Base-by-base conservation (phyloP, 179 eudicot species). In the Silene coronaria region DNA sequence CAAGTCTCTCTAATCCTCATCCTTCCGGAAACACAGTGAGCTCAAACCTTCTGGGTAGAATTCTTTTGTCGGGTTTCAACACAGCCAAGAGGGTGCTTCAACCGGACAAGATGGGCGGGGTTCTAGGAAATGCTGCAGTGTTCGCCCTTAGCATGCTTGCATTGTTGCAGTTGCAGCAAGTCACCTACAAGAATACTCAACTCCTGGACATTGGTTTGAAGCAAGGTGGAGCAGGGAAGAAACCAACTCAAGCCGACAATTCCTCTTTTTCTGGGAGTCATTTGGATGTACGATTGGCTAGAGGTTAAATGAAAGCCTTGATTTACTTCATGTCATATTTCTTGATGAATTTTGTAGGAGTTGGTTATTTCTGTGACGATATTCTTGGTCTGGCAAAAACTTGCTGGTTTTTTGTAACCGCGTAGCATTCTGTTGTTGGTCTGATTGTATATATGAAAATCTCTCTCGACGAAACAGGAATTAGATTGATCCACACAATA, bases 121-220 rank as follows among this genome's bases (percentile, higher is more conserved):
- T 92, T 24, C 53, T 92, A 53, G 95, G 95, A 36, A 90, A 92
- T 76, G 94, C 96, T 74, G 97, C 99, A 77, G 74, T 96, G 71
- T 84, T 93, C 61, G 92, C 97, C 30, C 59, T 96, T 63, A 91
- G 96, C 89, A 86, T 90, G 96, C 72, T 96, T 46, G 93, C 93
- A 9, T 67, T 89, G 70, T 72, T 95, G 72, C 97, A 88, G 80
- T 80, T 91, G 46, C 91, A 92, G 53, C 97, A 85, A 76, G 83
- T 74, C 9, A 79, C 88, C 28, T 70, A 46, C 61, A 87, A 85
- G 78, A 83, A 79, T 61, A 82, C 81, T 58, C 74, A 67, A 30
- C 21, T 64, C 17, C 65, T 80, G 76, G 77, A 76, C 46, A 81
- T 79, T 14, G 80, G 79, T 73, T 72, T 14, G 10, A 80, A 79